Percentiles rank a stretch among this genome's conserved stretches.
Evolutionary conservation across 192 early-diverging fungal species (phyloP).

Genomic region (Diversispora epigaea): DNA sequence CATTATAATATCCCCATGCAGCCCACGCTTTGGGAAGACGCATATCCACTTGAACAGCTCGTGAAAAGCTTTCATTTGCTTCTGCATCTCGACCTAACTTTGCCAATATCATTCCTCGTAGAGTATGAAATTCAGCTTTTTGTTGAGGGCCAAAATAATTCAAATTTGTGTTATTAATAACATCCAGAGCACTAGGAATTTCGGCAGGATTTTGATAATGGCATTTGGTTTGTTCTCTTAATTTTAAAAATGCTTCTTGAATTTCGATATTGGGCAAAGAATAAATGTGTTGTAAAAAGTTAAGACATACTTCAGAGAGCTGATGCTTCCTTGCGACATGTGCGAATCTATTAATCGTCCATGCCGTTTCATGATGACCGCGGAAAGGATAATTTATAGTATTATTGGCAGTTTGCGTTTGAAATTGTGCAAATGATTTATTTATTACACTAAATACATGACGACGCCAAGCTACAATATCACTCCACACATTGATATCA

Average conservation of each 20-base stretch:
- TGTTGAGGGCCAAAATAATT: conserved; percentile 89
- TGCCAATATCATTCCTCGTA: conserved; percentile 93
- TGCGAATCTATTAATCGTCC: conserved; percentile 99
- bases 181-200: conserved; percentile 89
- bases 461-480: conserved; percentile 96
- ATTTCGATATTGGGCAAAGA: conserved; percentile 99
- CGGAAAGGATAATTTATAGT: conserved; percentile 84
- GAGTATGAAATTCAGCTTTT: conserved; percentile 96
- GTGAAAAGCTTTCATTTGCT: conserved; percentile 87
- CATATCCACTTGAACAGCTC: conserved; percentile 86
- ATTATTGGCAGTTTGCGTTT: conserved; percentile 48
- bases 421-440: conserved; percentile 86
- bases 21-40: conserved; percentile 94
- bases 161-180: conserved; percentile 99
- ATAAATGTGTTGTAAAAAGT: conserved; percentile 93
- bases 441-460: conserved; percentile 97
- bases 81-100: conserved; percentile 84
- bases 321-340: conserved; percentile 94
- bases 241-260: conserved; percentile 95
- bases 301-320: conserved; percentile 93
- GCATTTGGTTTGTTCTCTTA: conserved; percentile 98
- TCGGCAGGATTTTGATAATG: conserved; percentile 88
- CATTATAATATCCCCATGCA: conserved; percentile 94
- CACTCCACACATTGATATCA: conserved; percentile 97
- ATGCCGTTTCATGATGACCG: conserved; percentile 99